Conservation (phyloP, 208 protist genomes). For the Leishmania braziliensis region DNA sequence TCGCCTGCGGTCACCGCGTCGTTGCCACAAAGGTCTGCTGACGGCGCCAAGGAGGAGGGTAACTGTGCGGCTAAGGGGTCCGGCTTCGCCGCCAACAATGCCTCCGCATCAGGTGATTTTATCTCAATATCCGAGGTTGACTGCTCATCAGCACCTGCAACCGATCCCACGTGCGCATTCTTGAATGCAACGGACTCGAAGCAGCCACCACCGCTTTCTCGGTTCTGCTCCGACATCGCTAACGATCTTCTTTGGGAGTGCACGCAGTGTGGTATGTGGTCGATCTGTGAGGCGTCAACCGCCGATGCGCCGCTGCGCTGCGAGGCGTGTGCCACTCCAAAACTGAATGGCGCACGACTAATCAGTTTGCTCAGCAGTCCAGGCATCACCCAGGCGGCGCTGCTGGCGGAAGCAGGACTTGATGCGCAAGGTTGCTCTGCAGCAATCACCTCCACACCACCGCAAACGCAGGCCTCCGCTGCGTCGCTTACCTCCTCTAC, state of each 20-base stretch:
- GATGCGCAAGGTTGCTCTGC: neutral
- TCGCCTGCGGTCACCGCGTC: neutral
- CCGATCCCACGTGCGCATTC: neutral
- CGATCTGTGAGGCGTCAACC: slow-evolving; percentile 30
- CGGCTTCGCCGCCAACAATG: neutral
- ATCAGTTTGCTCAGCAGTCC: slow-evolving; percentile 37
- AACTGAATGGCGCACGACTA: slow-evolving; percentile 43
- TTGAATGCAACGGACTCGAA: neutral
- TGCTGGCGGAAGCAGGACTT: slow-evolving; percentile 17
- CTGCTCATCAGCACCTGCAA: neutral
- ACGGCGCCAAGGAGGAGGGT: neutral
- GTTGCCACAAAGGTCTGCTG: neutral
- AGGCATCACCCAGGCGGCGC: slow-evolving; percentile 12
- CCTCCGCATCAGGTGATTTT: neutral
- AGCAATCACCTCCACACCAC: neutral
- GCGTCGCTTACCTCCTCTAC: neutral
- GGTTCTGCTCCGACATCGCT: neutral
- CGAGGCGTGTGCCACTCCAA: slow-evolving; percentile 50
- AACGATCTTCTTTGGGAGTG: slow-evolving; percentile 84
- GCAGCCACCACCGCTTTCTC: neutral
- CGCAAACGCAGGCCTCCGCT: neutral
- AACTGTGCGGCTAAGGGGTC: neutral
- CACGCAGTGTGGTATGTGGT: slow-evolving; percentile 83
- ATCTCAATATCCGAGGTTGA: neutral
- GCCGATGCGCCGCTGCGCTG: slow-evolving; percentile 42